Conservation (phyloP, 345 rosid species). For the Aquilaria yunnanensis region DNA sequence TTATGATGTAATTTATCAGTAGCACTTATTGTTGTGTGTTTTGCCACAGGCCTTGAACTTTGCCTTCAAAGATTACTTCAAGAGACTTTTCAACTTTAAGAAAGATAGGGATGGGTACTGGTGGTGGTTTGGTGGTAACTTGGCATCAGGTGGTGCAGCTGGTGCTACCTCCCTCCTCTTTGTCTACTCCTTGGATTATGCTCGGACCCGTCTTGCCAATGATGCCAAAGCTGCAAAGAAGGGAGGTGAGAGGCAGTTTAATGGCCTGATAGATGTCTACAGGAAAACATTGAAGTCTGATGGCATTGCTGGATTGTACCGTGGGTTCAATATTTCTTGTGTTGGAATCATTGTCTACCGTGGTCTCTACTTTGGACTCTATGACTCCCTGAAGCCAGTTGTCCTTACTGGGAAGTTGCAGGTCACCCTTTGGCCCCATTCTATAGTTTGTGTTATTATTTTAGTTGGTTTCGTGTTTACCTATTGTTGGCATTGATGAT, state of each 20-base stretch:
- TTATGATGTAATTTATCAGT: not conserved
- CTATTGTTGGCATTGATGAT: not conserved
- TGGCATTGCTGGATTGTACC: slow-evolving; percentile 83
- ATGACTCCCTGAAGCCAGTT: slow-evolving; percentile 86
- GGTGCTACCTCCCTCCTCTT: slow-evolving; percentile 86
- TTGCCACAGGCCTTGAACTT: slow-evolving; percentile 72
- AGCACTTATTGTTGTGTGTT: slow-evolving; percentile 5
- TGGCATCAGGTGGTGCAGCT: slow-evolving; percentile 90
- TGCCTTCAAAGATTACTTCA: slow-evolving; percentile 89
- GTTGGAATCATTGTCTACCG: slow-evolving; percentile 83
- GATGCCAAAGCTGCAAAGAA: slow-evolving; percentile 85
- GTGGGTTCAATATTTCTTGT: slow-evolving; percentile 83
- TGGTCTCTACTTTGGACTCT: slow-evolving; percentile 85
- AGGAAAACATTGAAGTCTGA: slow-evolving; percentile 66
- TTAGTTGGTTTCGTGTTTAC: not conserved
- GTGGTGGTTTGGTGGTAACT: slow-evolving; percentile 93
- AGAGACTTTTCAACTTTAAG: slow-evolving; percentile 85
- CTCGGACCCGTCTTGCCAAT: slow-evolving; percentile 87
- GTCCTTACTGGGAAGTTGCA: slow-evolving; percentile 46
- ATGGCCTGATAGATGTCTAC: slow-evolving; percentile 74
- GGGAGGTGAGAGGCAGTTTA: slow-evolving; percentile 89
- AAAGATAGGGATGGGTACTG: slow-evolving; percentile 88
- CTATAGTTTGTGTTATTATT: not conserved
- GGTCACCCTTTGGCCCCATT: slow-evolving; percentile 25
- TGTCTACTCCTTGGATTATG: slow-evolving; percentile 83